Conservation (phyloP, 2,329 filamentous ascomycete genomes). For the Parafenestella ontariensis region DNA sequence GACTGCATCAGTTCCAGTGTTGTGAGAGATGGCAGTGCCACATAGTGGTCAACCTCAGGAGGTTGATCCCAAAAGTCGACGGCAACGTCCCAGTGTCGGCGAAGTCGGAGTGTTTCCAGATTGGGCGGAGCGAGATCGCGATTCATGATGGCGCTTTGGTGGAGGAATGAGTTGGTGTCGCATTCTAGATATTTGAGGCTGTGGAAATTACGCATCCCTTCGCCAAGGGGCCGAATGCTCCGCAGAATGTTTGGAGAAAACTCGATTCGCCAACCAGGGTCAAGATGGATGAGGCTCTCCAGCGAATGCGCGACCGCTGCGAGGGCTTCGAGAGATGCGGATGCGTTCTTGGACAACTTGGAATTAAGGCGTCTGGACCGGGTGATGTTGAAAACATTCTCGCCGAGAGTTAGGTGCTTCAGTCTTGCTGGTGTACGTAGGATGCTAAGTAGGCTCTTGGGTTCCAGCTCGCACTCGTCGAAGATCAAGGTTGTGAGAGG, state of each 20-base stretch:
- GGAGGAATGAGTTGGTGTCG: slow-evolving; percentile 40
- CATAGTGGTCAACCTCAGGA: slow-evolving; percentile 34
- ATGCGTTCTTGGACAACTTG: slow-evolving; percentile 20
- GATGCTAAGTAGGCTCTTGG: slow-evolving; percentile 32
- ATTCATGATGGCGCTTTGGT: slow-evolving; percentile 34
- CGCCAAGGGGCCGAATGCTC: slow-evolving; percentile 24
- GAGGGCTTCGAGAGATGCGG: slow-evolving; percentile 33
- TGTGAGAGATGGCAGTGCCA: slow-evolving; percentile 31
- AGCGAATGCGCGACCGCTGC: slow-evolving; percentile 40
- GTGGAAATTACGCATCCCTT: slow-evolving; percentile 43
- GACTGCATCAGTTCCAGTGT: slow-evolving; percentile 40
- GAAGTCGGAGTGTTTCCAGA: slow-evolving; percentile 35
- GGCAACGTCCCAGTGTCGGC: slow-evolving; percentile 26
- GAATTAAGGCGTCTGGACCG: slow-evolving; percentile 16
- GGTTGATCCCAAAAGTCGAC: slow-evolving; percentile 38
- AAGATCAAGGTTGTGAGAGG: slow-evolving; percentile 42
- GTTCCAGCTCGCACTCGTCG: slow-evolving; percentile 44
- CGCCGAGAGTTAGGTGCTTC: slow-evolving; percentile 42
- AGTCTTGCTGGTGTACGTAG: slow-evolving; percentile 37
- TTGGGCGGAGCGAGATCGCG: slow-evolving; percentile 38
- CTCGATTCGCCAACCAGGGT: slow-evolving; percentile 31
- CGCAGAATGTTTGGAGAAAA: slow-evolving; percentile 18
- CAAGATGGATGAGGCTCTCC: slow-evolving; percentile 35
- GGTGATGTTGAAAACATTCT: slow-evolving; percentile 41
- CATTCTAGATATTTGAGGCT: slow-evolving; percentile 37